Percentiles rank a stretch among this genome's conserved stretches.
Conservation (phyloP, 108 stramenopile species). For the Cylindrotheca fusiformis region DNA sequence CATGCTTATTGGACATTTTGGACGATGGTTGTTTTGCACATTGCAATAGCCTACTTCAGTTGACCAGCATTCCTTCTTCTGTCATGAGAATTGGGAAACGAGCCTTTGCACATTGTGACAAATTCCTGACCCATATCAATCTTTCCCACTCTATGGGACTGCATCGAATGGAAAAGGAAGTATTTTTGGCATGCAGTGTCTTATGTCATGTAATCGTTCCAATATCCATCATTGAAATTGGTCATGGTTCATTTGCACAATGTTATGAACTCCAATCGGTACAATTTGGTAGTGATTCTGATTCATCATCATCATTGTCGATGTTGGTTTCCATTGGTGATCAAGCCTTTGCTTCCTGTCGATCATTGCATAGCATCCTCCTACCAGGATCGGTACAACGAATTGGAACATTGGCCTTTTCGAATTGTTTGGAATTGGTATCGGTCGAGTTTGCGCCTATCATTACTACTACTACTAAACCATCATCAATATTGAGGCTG, state of each 20-base stretch:
- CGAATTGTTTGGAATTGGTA: not conserved
- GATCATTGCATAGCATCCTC: not conserved
- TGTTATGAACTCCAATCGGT: not conserved
- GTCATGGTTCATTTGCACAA: not conserved
- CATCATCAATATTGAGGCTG: no score
- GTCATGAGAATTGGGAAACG: not conserved
- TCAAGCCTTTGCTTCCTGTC: not conserved
- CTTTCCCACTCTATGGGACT: not conserved
- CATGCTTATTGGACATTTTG: not conserved
- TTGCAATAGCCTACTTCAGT: not conserved
- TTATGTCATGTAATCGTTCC: not conserved
- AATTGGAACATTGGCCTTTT: not conserved
- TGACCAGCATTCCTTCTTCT: not conserved
- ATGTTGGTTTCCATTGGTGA: not conserved
- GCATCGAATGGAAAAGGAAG: not conserved
- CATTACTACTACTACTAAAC: no score
- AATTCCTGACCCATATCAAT: not conserved
- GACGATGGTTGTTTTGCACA: not conserved
- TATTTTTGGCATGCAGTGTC: not conserved
- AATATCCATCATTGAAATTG: not conserved
- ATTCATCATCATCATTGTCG: not conserved
- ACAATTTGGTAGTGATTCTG: not conserved
- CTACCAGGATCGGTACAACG: not conserved
- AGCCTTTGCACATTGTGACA: not conserved
- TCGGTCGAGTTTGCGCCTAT: not conserved